phyloP scores from a whole-genome alignment of 192 early-diverging fungal species.

The Backusella tarrabulga region DNA sequence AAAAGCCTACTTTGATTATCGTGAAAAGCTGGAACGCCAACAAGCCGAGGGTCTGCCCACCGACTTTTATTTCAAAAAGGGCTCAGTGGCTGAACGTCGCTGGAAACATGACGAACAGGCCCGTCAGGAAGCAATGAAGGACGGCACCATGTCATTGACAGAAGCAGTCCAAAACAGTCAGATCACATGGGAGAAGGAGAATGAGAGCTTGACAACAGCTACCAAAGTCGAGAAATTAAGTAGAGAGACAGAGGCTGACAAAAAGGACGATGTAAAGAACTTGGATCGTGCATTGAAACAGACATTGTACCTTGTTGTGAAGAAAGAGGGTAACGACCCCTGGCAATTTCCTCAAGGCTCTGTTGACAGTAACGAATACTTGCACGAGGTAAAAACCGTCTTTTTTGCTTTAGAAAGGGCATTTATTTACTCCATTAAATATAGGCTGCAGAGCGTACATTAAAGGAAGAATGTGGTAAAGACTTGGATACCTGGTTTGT shows the following conservation, averaged over 20 bases:
- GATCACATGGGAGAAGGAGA: conserved; percentile 5
- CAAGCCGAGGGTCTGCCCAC: conserved; percentile 55
- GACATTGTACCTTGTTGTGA: conserved; percentile 82
- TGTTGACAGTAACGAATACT: conserved; percentile 62
- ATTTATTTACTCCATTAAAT: neutral
- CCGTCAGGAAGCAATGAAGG: conserved; percentile 26
- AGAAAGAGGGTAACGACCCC: conserved; percentile 40
- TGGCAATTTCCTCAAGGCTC: conserved; percentile 78
- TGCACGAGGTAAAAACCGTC: conserved; percentile 57
- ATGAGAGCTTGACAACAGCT: neutral
- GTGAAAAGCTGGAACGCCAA: conserved; percentile 55
- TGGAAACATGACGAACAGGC: conserved; percentile 54
- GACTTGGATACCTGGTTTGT: conserved; percentile 86
- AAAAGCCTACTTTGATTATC: conserved; percentile 66
- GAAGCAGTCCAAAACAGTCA: conserved; percentile 13
- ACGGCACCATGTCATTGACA: conserved; percentile 9
- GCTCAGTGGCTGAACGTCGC: conserved; percentile 62
- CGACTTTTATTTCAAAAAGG: conserved; percentile 81
- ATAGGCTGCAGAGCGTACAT: conserved; percentile 72
- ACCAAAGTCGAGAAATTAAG: conserved; percentile 53
- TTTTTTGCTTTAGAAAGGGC: neutral
- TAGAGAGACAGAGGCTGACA: conserved; percentile 64
- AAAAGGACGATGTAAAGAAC: conserved; percentile 59
- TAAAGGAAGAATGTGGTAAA: conserved; percentile 69
- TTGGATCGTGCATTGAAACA: conserved; percentile 74